A percentile compares a stretch with the other conserved stretches of the same genome.
Conservation (phyloP, 768 basidiomycete genomes). For the Phaeolepiota aurea region DNA sequence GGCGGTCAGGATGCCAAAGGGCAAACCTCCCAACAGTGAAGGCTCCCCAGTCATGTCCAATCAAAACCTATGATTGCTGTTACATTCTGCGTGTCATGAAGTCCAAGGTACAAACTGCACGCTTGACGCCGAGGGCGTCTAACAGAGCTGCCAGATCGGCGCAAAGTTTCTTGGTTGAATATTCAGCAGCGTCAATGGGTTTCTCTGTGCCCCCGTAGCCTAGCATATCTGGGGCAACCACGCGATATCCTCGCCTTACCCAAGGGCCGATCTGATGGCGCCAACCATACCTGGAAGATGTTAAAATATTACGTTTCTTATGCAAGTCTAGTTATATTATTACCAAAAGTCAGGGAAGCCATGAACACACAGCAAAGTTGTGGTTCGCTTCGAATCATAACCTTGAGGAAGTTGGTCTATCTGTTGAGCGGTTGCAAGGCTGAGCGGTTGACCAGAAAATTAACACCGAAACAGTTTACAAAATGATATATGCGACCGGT, state of each 20-base stretch:
- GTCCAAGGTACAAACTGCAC: conserved; percentile 37
- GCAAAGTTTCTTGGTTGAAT: conserved; percentile 51
- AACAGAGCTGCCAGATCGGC: conserved; percentile 60
- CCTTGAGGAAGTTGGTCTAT: conserved; percentile 50
- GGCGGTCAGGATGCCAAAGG: conserved; percentile 60
- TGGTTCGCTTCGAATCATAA: conserved; percentile 28
- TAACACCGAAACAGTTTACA: conserved; percentile 19
- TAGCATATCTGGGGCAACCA: conserved; percentile 52
- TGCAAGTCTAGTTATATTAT: too few relatives aligned
- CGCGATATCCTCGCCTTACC: conserved; percentile 52
- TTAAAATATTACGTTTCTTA: too few relatives aligned
- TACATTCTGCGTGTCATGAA: neutral
- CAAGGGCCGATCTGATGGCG: conserved; percentile 66
- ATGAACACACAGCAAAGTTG: conserved; percentile 65
- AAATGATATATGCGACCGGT: conserved; percentile 65
- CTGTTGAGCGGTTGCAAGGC: conserved; percentile 11
- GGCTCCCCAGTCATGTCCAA: conserved; percentile 82
- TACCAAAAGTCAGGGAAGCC: conserved; percentile 69
- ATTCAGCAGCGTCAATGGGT: conserved; percentile 43
- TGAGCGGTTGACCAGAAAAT: neutral
- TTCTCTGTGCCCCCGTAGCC: conserved; percentile 66
- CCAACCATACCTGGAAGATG: conserved; percentile 57
- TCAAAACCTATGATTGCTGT: conserved; percentile 34
- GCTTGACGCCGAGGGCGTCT: conserved; percentile 41
- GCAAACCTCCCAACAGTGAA: conserved; percentile 57